Conservation (phyloP, 257 asterid species). For the Ilex aquifolium region DNA sequence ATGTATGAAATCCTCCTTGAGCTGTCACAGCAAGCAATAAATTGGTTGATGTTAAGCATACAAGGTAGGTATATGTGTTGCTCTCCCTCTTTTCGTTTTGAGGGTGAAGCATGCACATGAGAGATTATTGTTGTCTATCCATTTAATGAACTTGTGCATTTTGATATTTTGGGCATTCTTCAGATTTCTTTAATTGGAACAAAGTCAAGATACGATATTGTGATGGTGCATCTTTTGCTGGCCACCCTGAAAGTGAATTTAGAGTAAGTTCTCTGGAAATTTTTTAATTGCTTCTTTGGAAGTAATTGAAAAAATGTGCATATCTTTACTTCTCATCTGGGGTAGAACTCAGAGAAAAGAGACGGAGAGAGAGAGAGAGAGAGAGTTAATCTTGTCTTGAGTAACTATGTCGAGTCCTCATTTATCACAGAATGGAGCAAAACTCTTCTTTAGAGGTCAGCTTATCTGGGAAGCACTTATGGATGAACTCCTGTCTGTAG, state of each 20-base stretch:
- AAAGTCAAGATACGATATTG: conserved; percentile 82
- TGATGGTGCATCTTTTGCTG: conserved; percentile 90
- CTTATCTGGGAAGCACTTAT: conserved; percentile 75
- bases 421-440: conserved; percentile 55
- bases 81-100: no score
- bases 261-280: conserved; percentile 43
- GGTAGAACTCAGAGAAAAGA: conserved; percentile 13
- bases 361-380: conserved; percentile 10
- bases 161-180: conserved; percentile 15
- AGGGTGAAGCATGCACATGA: no score
- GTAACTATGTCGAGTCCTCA: conserved; percentile 14
- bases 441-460: conserved; percentile 85
- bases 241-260: conserved; percentile 65
- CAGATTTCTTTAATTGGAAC: conserved; percentile 94
- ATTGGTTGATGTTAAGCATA: neutral
- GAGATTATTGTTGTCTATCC: no score
- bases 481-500: conserved; percentile 65
- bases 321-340: conserved; percentile 9
- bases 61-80: neutral
- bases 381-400: conserved; percentile 1
- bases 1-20: no score
- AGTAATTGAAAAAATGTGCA: conserved; percentile 8
- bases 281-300: conserved; percentile 5
- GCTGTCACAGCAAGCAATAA: no score
- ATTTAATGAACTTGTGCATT: neutral